These are phyloP conservation scores for Bryoerythrophyllum caledonicum DNA, from an alignment of 225 moss, liverwort and hornwort species.

Conservation along the genomic window DNA sequence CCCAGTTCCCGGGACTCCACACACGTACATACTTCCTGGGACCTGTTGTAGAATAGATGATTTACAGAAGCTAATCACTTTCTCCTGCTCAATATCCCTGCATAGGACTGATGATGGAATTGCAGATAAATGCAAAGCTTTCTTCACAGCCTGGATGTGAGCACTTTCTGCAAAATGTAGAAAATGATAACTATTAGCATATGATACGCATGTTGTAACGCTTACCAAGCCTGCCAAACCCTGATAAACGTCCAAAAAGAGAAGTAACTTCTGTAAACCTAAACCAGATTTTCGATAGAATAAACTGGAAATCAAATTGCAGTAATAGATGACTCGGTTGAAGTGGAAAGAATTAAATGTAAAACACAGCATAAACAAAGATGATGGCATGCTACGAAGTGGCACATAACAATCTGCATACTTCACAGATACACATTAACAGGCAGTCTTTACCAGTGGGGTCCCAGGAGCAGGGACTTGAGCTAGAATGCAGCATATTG, in stretches of 20 bases:
- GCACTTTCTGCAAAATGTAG: slow-evolving; percentile 45
- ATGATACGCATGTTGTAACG: background rate
- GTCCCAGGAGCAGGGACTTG: slow-evolving; percentile 47
- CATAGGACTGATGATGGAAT: slow-evolving; percentile 71
- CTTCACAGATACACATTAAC: slow-evolving; percentile 4
- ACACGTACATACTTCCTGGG: slow-evolving; percentile 78
- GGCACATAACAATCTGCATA: background rate
- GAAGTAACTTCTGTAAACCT: slow-evolving; percentile 20
- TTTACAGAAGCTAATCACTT: slow-evolving; percentile 74
- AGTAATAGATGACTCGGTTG: background rate
- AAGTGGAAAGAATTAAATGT: slow-evolving; percentile 1
- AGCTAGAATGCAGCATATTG: slow-evolving; percentile 29
- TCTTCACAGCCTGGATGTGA: slow-evolving; percentile 69
- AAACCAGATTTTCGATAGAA: slow-evolving; percentile 12
- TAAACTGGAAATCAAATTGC: background rate
- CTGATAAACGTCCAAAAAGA: slow-evolving; percentile 6
- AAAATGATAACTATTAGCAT: background rate
- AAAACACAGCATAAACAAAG: slow-evolving; percentile 19
- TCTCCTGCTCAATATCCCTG: slow-evolving; percentile 72
- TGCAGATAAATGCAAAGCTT: slow-evolving; percentile 79
- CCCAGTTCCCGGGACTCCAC: slow-evolving; percentile 93
- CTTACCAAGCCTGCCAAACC: slow-evolving; percentile 10
- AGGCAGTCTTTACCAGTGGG: slow-evolving; percentile 40
- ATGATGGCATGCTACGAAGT: slow-evolving; percentile 6
- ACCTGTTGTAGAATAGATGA: slow-evolving; percentile 64